Conservation (phyloP, 345 rosid species). For the Populus ilicifolia region DNA sequence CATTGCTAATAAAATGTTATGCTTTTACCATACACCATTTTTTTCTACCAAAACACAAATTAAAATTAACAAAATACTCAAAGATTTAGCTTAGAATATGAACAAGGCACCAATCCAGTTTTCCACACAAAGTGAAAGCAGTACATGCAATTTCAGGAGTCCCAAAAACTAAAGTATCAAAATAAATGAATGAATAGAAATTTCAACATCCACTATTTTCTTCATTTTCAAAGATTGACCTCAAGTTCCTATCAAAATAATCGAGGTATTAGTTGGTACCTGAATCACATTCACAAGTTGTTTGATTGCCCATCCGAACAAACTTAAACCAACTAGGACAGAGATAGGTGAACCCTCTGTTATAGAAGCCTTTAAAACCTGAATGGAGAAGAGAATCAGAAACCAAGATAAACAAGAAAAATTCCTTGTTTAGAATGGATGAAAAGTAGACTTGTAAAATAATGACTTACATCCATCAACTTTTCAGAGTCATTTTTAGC, state of each 20-base stretch:
- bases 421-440: background rate
- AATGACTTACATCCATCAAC: conserved; percentile 54
- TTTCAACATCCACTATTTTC: background rate
- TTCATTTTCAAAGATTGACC: background rate
- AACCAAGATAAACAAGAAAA: conserved; percentile 4
- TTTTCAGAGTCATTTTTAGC: conserved; percentile 55
- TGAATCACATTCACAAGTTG: conserved; percentile 76
- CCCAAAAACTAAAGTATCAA: background rate
- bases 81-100: background rate
- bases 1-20: background rate
- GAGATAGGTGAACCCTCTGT: conserved; percentile 47
- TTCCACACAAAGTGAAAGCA: background rate
- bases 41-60: background rate
- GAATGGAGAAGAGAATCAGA: conserved; percentile 22
- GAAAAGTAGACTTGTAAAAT: conserved; percentile 5
- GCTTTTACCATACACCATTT: background rate
- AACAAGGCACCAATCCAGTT: background rate
- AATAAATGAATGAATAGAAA: background rate
- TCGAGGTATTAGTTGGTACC: conserved; percentile 37
- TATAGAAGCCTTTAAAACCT: conserved; percentile 49
- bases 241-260: background rate
- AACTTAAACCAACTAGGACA: conserved; percentile 47
- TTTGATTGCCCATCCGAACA: conserved; percentile 84
- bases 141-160: background rate
- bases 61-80: background rate